phyloP scores from a whole-genome alignment of 331 rosid genomes.

The Telfairia occidentalis region DNA sequence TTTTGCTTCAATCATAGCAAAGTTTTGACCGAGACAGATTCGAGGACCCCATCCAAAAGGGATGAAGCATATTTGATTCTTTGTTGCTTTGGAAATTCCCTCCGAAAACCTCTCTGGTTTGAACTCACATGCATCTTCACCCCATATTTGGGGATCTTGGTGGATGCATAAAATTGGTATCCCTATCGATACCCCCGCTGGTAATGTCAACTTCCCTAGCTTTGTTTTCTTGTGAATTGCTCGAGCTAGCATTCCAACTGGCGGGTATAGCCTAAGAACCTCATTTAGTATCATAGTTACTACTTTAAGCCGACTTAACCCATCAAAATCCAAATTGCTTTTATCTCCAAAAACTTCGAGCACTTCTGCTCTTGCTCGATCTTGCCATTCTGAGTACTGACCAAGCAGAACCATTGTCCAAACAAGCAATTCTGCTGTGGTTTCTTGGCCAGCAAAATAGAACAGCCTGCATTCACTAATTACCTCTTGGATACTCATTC shows the following conservation, averaged over 20 bases:
- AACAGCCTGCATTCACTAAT: not conserved
- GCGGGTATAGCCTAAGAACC: not conserved
- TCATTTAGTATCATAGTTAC: not conserved
- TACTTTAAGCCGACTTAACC: not conserved
- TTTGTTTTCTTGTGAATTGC: not conserved
- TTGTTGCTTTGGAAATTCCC: not conserved
- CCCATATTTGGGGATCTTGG: not conserved
- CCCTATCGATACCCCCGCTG: not conserved
- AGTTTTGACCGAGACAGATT: not conserved
- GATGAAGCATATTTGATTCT: not conserved
- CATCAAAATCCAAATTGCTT: not conserved
- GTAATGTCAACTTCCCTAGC: not conserved
- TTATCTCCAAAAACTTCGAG: not conserved
- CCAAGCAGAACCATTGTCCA: not conserved
- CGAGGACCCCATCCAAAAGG: conserved; percentile 9
- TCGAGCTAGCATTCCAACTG: not conserved
- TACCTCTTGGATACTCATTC: not conserved
- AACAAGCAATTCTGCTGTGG: not conserved
- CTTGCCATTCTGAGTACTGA: not conserved
- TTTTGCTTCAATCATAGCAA: not conserved
- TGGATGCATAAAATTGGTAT: not conserved
- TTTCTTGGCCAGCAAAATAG: not conserved
- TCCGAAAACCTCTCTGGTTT: not conserved
- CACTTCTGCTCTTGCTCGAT: not conserved
- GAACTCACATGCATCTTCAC: not conserved